Evolutionary conservation across 2,329 filamentous ascomycete species (phyloP), one percentile per base, ranked within the genome.

Genomic region (Teratosphaeria pseudoeucalypti): DNA sequence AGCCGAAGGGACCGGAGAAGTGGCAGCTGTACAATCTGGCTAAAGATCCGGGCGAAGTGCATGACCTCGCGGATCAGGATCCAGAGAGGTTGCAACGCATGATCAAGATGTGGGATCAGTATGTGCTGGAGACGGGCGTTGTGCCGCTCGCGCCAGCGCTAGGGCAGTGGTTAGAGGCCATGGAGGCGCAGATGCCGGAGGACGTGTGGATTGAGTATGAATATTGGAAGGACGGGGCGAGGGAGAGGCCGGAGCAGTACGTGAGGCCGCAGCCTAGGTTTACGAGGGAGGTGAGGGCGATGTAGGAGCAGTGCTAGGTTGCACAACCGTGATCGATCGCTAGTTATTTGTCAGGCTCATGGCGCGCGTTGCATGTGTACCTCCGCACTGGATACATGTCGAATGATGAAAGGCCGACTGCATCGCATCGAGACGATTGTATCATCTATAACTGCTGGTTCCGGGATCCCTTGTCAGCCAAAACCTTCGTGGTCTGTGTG

Each of bases 141-240:
- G 75, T 84, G n/a, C 82, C 82, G 29, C 71, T 85, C 49, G 80
- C 79, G 56, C 83, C 81, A 1, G 82, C 82, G 62, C 69, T 85
- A 52, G 83, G 83, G 0, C 73, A 79, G 2, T 85, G 80, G 73
- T 73, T 86, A 57, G 81, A 81, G 59, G 82, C 82, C 0, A 83
- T 81, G 65, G 83, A 86, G 70, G 82, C 80, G 61, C 82, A 85
- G 75, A 85, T 85, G 83, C 80, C 80, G 0, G 82, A 86, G 69
- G 83, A 85, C 66, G 81, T 79, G 6, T 85, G 82, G 83, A 85
- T 85, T 72, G 82, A 85, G 72, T 85, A 84, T 68, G 82, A 85
- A 70, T 85, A 85, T 63, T 86, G 82, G 82, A 80, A 81, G 61
- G 74, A 77, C 3, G 80, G 80, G 0, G 79, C 79, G 3, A 72